These are phyloP conservation scores for Streptanthus diversifolius DNA, from an alignment of 345 rosid species.

Conservation along the genomic window DNA sequence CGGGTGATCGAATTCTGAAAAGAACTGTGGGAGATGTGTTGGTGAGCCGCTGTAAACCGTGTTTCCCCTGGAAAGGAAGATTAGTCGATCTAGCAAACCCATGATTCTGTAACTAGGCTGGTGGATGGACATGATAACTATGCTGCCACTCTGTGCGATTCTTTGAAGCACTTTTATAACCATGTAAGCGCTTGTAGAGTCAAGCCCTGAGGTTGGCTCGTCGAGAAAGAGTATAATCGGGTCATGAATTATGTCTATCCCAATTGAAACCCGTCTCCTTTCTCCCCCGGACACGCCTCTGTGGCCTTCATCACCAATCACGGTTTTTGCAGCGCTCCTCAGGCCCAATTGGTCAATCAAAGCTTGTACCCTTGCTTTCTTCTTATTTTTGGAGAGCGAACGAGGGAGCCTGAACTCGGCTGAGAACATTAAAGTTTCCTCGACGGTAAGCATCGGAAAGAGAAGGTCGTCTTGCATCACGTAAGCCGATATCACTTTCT, in stretches of 20 bases:
- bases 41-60: conserved; percentile 76
- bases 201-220: conserved; percentile 93
- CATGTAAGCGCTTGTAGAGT: conserved; percentile 92
- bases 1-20: conserved; percentile 72
- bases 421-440: conserved; percentile 89
- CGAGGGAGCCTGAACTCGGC: conserved; percentile 96
- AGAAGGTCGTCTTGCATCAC: conserved; percentile 96
- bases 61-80: conserved; percentile 79
- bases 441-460: conserved; percentile 90
- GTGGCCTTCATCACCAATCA: conserved; percentile 94
- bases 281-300: conserved; percentile 95
- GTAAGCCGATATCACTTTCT: conserved; percentile 88
- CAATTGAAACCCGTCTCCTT: conserved; percentile 82
- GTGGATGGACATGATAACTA: conserved; percentile 89
- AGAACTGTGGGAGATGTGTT: conserved; percentile 50
- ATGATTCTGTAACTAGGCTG: conserved; percentile 93
- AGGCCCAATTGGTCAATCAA: conserved; percentile 78
- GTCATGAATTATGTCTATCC: conserved; percentile 74
- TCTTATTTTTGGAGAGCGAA: conserved; percentile 63
- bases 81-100: conserved; percentile 61
- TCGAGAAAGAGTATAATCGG: conserved; percentile 85
- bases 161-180: conserved; percentile 87
- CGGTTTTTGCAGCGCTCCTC: conserved; percentile 70
- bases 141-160: conserved; percentile 85
- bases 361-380: conserved; percentile 76